Conservation (phyloP, 1,284 basidiomycete species). For the Sphagnurus paluster region DNA sequence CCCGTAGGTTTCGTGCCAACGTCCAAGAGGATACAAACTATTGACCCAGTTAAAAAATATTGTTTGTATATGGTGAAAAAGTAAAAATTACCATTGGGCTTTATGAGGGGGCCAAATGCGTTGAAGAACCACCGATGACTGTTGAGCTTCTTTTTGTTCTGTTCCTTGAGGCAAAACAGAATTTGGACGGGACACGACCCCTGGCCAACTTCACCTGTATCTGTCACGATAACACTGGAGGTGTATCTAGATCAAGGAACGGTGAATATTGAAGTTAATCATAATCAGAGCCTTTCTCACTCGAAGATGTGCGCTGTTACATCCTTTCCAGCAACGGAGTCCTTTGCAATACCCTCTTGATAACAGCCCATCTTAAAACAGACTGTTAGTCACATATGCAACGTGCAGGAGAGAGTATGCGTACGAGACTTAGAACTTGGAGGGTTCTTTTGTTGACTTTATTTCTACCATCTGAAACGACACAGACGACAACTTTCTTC, state of each 20-base stretch:
- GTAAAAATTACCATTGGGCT: constrained; percentile 64
- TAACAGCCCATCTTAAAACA: constrained; percentile 85
- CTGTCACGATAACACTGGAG: constrained; percentile 76
- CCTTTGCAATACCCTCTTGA: constrained; percentile 95
- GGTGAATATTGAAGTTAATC: constrained; percentile 13
- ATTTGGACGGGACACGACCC: constrained; percentile 89
- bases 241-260: constrained; percentile 58
- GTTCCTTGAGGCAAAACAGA: constrained; percentile 92
- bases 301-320: constrained; percentile 95
- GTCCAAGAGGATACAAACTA: constrained; percentile 85
- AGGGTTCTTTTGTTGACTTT: constrained; percentile 90
- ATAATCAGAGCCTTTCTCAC: constrained; percentile 36
- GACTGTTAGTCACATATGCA: not conserved
- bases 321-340: constrained; percentile 88
- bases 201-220: constrained; percentile 83
- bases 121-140: constrained; percentile 98
- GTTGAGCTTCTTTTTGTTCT: constrained; percentile 95
- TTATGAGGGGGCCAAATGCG: constrained; percentile 86
- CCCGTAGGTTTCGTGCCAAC: constrained; percentile 94
- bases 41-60: too few relatives aligned
- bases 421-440: constrained; percentile 74
- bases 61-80: not conserved
- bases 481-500: constrained; percentile 94
- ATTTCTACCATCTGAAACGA: constrained; percentile 89
- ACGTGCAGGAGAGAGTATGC: constrained; percentile 18